Base-by-base conservation (phyloP, 2,329 filamentous ascomycete species). In the Rutstroemia sydowiana region DNA sequence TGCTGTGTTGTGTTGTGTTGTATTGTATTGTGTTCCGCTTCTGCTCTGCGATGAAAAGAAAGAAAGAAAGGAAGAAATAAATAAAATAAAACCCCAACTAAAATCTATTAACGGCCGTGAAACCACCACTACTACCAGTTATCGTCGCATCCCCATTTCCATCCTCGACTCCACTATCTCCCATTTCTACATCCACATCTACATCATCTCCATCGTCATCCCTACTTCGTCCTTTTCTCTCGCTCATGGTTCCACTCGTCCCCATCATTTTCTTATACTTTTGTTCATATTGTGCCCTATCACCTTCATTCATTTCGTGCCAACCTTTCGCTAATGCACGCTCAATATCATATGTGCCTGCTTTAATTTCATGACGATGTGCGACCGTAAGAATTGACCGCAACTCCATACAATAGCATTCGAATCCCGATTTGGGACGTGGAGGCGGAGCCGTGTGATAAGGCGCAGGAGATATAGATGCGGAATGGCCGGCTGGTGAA, bases 151-250 rank as follows among this genome's bases (percentile, higher is more conserved):
- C 36, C 39, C 57, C 48, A n/a, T 52, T 55, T 13, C 50, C 52
- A 39, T 46, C 53, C 21, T 51, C 55, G 9, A 68, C 65, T 18
- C 65, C 64, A 40, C 66, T 68, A 30, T 68, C 67, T 47, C 64
- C 65, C 32, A 61, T 61, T 21, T 64, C 61, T 16, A 60, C 58
- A 54, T 66, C 66, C 23, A 63, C 61, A 43, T 65, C 62, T n/a
- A 53, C 56, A 1, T 16, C 16, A 5, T 16, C 18, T 8, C 60
- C 56, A 44, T 57, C 57, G 40, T 20, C 45, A n/a, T 18, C 31
- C 10, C 34, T 13, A 37, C n/a, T 13, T 16, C 34, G n/a, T n/a
- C n/a, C n/a, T n/a, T n/a, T n/a, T n/a, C n/a, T n/a, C n/a, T n/a
- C n/a, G n/a, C n/a, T n/a, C n/a, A n/a, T 18, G 14, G n/a, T 37